Conservation (phyloP, 2,329 filamentous ascomycete species). For the Colletotrichum tropicicola region DNA sequence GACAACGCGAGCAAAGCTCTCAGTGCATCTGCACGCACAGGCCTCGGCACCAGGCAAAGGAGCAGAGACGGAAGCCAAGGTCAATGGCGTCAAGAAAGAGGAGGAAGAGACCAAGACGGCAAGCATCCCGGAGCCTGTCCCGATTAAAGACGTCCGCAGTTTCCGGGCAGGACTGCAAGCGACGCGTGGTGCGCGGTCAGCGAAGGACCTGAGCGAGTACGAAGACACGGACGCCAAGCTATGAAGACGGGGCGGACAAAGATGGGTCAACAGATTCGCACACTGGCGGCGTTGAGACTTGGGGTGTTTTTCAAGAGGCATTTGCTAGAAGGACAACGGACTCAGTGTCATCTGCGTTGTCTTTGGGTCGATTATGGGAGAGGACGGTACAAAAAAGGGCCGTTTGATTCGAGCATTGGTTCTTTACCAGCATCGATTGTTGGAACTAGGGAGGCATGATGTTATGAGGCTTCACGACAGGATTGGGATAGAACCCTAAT, state of each 20-base stretch:
- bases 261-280: background rate
- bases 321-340: slow-evolving; percentile 23
- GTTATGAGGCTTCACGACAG: slow-evolving; percentile 22
- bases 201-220: slow-evolving; percentile 82
- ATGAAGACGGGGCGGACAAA: slow-evolving; percentile 46
- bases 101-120: slow-evolving; percentile 42
- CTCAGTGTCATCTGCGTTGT: slow-evolving; percentile 2
- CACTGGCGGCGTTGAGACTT: slow-evolving; percentile 15
- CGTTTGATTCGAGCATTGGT: background rate
- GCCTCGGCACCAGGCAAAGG: slow-evolving; percentile 55
- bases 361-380: background rate
- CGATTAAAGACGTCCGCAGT: slow-evolving; percentile 80
- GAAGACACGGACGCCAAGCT: slow-evolving; percentile 88
- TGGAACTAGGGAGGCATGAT: slow-evolving; percentile 6
- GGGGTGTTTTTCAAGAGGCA: slow-evolving; percentile 13
- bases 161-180: slow-evolving; percentile 82
- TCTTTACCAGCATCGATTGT: no score
- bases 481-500: slow-evolving; percentile 8
- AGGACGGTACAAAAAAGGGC: background rate
- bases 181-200: slow-evolving; percentile 76
- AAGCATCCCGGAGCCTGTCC: slow-evolving; percentile 50
- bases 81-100: slow-evolving; percentile 41
- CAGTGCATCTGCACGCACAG: slow-evolving; percentile 85
- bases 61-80: slow-evolving; percentile 51
- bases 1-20: slow-evolving; percentile 78